phyloP scores from a whole-genome alignment of 1,284 basidiomycete species.

The Laetiporus sulphureus region DNA sequence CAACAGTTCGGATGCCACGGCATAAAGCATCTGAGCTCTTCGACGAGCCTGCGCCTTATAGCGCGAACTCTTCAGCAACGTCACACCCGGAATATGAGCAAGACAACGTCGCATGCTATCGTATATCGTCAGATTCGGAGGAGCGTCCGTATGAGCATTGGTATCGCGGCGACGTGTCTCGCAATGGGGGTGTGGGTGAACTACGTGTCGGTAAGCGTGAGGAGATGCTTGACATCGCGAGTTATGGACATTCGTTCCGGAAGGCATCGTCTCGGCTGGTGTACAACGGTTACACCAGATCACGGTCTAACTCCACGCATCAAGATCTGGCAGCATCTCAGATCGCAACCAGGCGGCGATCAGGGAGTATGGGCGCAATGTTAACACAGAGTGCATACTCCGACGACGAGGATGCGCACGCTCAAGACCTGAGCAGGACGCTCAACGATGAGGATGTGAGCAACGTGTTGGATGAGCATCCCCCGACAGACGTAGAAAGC shows the following conservation, averaged over 20 bases:
- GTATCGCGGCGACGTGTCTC: slow-evolving; percentile 73
- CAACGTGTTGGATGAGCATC: slow-evolving; percentile 63
- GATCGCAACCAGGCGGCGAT: slow-evolving; percentile 29
- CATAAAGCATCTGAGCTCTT: slow-evolving; percentile 35
- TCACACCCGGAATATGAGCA: slow-evolving; percentile 18
- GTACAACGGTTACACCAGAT: slow-evolving; percentile 17
- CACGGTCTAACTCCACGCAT: slow-evolving; percentile 23
- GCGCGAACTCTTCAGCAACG: slow-evolving; percentile 15
- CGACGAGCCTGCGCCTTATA: slow-evolving; percentile 35
- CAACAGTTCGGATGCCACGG: slow-evolving; percentile 23
- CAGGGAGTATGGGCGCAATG: slow-evolving; percentile 45
- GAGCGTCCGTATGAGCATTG: slow-evolving; percentile 77
- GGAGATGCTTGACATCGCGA: slow-evolving; percentile 80
- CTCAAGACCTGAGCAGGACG: too few relatives aligned
- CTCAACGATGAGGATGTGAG: slow-evolving; percentile 34
- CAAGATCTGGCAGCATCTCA: slow-evolving; percentile 12
- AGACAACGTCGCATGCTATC: slow-evolving; percentile 19
- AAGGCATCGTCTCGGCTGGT: slow-evolving; percentile 17
- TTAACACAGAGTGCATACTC: slow-evolving; percentile 58
- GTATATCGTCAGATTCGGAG: slow-evolving; percentile 65
- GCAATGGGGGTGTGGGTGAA: slow-evolving; percentile 77
- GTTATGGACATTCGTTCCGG: slow-evolving; percentile 53
- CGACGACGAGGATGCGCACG: slow-evolving; percentile 43
- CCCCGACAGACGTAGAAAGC: slow-evolving; percentile 52
- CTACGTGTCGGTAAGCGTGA: slow-evolving; percentile 58